Evolutionary conservation across 2,329 filamentous ascomycete species (phyloP), one percentile per base, ranked within the genome.

Genomic region (Fusarium odoratissimum): DNA sequence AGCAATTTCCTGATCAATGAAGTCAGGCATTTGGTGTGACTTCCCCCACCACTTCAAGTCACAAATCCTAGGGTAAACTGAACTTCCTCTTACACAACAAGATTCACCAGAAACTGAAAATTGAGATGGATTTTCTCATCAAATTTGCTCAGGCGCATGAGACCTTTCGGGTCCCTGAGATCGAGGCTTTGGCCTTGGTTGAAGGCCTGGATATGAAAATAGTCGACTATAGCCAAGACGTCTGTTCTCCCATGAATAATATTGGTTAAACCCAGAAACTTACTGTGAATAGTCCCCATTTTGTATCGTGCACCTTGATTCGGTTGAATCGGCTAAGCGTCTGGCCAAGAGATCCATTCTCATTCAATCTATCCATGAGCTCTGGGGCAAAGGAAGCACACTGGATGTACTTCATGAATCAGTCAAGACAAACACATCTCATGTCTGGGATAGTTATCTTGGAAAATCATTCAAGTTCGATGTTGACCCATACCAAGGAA

Each of bases 131-230:
- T 70, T 98, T 93, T 79, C 88, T 99, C 67, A 91, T 99, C 72
- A 93, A 95, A 76, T 95, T 98, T 80, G 92, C 92, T 48, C 96
- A 98, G 82, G 87, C 89, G 65, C 95, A 98, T 81, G 94, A 98
- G 84, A 92, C 90, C n/a, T 99, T 99, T 80, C 92, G 95, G 42
- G 86, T 91, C 62, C 90, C 95, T 6, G 96, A 99, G 82, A 88
- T 97, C 19, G 85, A 95, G 78, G 91, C 96, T 30, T 85, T 99
- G 25, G 95, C 94, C 8, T 84, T 90, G 14, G 80, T 95, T 9
- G 88, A 91, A 62, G 86, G 86, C 14, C 84, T 96, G 40, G 82
- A 91, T 30, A 79, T 98, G 58, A 87, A 93, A 74, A 87, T 98
- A 67, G 76, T 95, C n/a, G 88, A 86, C 12, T 98, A 98, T 81